A percentile compares a stretch with the other conserved stretches of the same genome.
phyloP scores from a whole-genome alignment of 1,139 yeast genomes.

The Nakaseomyces sp. region DNA sequence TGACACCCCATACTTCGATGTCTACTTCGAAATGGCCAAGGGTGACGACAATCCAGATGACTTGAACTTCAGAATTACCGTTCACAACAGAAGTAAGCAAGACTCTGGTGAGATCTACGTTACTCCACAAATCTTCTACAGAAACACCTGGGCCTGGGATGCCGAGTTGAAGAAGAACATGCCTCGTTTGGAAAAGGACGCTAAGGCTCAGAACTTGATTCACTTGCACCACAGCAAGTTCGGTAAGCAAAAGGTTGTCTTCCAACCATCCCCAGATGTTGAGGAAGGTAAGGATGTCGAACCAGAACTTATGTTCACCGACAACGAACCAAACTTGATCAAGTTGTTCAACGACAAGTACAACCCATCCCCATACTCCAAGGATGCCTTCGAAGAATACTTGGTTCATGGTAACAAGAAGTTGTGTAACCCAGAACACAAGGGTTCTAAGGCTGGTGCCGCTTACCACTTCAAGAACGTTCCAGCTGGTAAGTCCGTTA shows the following conservation, averaged over 20 bases:
- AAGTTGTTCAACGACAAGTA: constrained; percentile 58
- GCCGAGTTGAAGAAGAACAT: constrained; percentile 36
- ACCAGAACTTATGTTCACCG: constrained; percentile 70
- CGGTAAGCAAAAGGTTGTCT: constrained; percentile 59
- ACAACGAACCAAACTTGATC: constrained; percentile 71
- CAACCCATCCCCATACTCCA: constrained; percentile 44
- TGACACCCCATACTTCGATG: constrained; percentile 76
- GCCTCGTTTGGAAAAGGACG: constrained; percentile 42
- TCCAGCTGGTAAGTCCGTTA: constrained; percentile 82
- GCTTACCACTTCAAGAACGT: constrained; percentile 73
- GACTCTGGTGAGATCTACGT: constrained; percentile 78
- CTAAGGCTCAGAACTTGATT: constrained; percentile 35
- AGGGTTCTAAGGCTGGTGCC: constrained; percentile 68
- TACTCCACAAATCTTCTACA: constrained; percentile 70
- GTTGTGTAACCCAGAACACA: constrained; percentile 56
- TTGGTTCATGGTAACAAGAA: constrained; percentile 50
- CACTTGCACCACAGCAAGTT: constrained; percentile 60
- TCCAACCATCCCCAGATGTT: constrained; percentile 75
- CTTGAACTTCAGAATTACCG: constrained; percentile 72
- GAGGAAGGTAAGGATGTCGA: constrained; percentile 39
- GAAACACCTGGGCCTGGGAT: constrained; percentile 86
- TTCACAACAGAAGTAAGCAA: constrained; percentile 69
- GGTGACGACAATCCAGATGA: constrained; percentile 75
- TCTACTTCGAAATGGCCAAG: constrained; percentile 84
- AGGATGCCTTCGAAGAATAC: constrained; percentile 84